Evolutionary conservation across 2,329 filamentous ascomycete species (phyloP), one percentile per base, ranked within the genome.

Genomic region (Scleromitrula shiraiana): DNA sequence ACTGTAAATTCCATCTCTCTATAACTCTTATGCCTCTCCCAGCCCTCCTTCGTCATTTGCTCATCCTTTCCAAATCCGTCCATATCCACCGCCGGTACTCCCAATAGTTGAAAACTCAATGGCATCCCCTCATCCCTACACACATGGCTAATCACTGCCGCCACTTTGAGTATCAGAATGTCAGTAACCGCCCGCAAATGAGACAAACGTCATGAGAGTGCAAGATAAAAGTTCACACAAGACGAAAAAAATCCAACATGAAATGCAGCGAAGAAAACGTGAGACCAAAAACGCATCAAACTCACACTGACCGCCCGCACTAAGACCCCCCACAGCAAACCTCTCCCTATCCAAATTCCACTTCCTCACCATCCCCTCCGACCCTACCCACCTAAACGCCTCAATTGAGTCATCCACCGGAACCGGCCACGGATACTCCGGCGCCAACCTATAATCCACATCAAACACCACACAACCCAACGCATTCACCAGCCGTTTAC

Each of bases 401-500:
- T 72, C 70, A 65, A 67, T 73, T 39, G 60, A 61, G 51, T 75
- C 72, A 26, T 68, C 57, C 6, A 68, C 62, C 12, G 66, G 67
- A 5, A 65, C 65, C 1, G 72, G 71, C 50, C 71, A 75, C 15
- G 64, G 64, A 53, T 70, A 59, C 49, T 74, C 68, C 0, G 72
- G 72, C 1, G 70, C 69, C 9, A 74, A 60, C 4, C 56, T 50
- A 42, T 71, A 71, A 49, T 70, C 68, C 20, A 71, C 65, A 51
- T 71, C 69, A 52, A 72, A 68, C 1, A 59, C 67, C 14, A 71
- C 68, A 35, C 66, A 52, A 14, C 64, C 61, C n/a, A 66, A 61
- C 14, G 67, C 62, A 24, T 66, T 59, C 20, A 67, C 65, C 10
- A 71, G 47, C 17, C 61, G 59, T 52, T 70, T 69, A 51, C 68